Evolutionary conservation across 345 rosid species (phyloP).

Genomic region (Carallia brachiata): DNA sequence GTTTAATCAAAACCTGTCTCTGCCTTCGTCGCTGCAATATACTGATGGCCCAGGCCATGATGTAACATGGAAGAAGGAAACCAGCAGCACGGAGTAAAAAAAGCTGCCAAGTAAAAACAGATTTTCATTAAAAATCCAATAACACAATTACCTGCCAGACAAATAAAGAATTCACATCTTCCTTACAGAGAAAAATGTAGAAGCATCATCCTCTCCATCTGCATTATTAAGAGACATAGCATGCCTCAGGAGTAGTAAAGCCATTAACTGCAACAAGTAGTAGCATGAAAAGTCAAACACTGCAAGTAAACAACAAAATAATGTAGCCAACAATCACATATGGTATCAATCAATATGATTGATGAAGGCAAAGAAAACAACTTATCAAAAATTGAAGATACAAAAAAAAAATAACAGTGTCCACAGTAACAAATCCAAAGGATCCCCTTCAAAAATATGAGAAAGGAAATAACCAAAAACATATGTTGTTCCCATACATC

Average conservation of each 20-base stretch:
- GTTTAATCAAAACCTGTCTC: conserved; percentile 58
- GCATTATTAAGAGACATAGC: conserved; percentile 27
- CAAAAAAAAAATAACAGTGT: neutral
- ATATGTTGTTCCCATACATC: neutral
- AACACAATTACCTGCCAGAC: neutral
- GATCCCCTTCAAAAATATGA: neutral
- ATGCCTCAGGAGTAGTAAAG: conserved; percentile 35
- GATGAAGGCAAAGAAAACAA: neutral
- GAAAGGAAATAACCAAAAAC: neutral
- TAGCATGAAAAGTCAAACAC: neutral
- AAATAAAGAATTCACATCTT: neutral
- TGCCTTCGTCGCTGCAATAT: conserved; percentile 89
- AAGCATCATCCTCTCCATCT: conserved; percentile 33
- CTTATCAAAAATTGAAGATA: neutral
- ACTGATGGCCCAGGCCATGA: conserved; percentile 99
- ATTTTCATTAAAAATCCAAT: neutral
- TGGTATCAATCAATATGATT: neutral
- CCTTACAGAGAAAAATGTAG: conserved; percentile 32
- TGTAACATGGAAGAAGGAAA: conserved; percentile 89
- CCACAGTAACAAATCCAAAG: neutral
- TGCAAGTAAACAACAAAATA: neutral
- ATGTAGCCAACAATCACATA: neutral
- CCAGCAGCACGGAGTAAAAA: conserved; percentile 72
- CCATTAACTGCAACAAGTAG: conserved; percentile 22
- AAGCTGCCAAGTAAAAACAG: conserved; percentile 42